Evolutionary conservation across 176 grass and related monocot species (phyloP), one percentile per base, ranked within the genome.

Genomic region (Oryza australiensis): DNA sequence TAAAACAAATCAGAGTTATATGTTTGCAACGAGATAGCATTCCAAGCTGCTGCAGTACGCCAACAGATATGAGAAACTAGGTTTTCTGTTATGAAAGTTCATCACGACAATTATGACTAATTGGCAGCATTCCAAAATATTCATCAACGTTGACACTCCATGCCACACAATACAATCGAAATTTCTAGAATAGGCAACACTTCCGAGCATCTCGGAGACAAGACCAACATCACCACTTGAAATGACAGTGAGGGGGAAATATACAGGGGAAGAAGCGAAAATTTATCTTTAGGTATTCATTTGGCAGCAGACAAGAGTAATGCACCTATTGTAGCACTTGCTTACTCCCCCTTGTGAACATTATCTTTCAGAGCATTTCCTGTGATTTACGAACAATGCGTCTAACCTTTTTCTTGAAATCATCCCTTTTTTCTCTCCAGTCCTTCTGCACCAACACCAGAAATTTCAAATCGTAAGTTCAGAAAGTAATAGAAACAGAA

Each of bases 341-440:
- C 74, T 42, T 38, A 90, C 68, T 74, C 74, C 84, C 88, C 88
- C 65, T 7, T 7, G 74, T 5, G 77, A 43, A 63, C 71, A 27
- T 75, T 69, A 38, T 29, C 35, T 74, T 82, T 99, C 83, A 99
- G 71, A 99, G 62, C 85, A 96, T 92, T 89, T 99, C 97, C 32
- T 96, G 93, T 60, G 91, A 99, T 84, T 87, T 82, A 80, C 93
- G 88, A 12, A 99, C 93, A 62, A 90, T 72, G 72, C 81, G 88
- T 46, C 91, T 86, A 3, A 99, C 93, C 77, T 91, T 99, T 84
- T 95, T 99, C 83, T 92, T 99, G 89, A 99, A 99, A 23, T 96
- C 97, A 0, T 94, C 93, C 79, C 93, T 95, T 37, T 76, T 90
- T 28, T 96, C 97, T 80, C 97, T 96, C 97, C 93, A 99, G 18